Conservation (phyloP, 805 yeast species). For the Starmerella scarabaei region DNA sequence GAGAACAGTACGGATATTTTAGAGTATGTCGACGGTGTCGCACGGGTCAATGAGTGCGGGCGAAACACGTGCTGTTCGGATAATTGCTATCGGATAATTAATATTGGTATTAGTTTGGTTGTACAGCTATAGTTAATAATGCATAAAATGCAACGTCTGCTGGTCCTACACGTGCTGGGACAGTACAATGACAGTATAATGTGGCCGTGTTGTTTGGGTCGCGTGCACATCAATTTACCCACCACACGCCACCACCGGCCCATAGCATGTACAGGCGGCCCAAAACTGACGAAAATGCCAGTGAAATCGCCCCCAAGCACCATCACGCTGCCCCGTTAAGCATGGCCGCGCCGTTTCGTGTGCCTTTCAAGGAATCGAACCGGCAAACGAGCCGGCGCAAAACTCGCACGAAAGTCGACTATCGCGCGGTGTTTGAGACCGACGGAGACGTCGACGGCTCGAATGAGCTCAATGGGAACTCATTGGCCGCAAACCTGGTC, state of each 20-base stretch:
- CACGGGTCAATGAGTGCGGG: too few relatives aligned
- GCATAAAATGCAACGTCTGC: too few relatives aligned
- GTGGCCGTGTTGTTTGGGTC: neutral
- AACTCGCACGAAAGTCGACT: constrained; percentile 11
- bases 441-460: constrained; percentile 5
- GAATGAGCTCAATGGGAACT: neutral
- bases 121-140: too few relatives aligned
- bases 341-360: constrained; percentile 12
- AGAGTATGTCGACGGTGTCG: too few relatives aligned
- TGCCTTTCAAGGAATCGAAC: constrained; percentile 14
- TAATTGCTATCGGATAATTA: too few relatives aligned
- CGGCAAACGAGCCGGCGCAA: constrained; percentile 6
- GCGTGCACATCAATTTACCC: neutral
- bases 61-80: too few relatives aligned
- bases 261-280: neutral
- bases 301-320: neutral
- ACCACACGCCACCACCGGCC: neutral
- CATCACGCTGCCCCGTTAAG: neutral
- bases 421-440: constrained; percentile 1
- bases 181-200: neutral
- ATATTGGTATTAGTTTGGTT: too few relatives aligned
- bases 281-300: neutral
- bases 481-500: neutral
- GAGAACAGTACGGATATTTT: too few relatives aligned
- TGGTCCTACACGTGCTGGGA: too few relatives aligned